These are phyloP conservation scores for Tylopilus sp. DNA, from an alignment of 1,284 basidiomycete species.

Conservation along the genomic window DNA sequence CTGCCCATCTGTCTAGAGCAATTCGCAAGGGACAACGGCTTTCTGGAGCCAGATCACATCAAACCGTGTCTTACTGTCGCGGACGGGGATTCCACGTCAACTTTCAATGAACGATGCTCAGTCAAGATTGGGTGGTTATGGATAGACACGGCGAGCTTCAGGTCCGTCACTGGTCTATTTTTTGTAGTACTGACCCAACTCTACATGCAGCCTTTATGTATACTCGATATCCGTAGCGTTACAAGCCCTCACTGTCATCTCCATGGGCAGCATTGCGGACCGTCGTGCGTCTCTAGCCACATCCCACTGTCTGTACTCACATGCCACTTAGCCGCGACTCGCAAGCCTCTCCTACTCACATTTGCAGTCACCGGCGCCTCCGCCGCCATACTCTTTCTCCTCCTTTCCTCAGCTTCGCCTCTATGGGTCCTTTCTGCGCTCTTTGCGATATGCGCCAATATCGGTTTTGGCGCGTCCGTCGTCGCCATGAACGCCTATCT, in stretches of 20 bases:
- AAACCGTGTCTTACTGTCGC: slow-evolving; percentile 55
- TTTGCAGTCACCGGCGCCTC: slow-evolving; percentile 81
- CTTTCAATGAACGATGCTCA: slow-evolving; percentile 65
- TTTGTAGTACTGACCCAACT: slow-evolving; percentile 6
- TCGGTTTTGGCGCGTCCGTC: slow-evolving; percentile 84
- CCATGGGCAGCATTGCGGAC: slow-evolving; percentile 90
- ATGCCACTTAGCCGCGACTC: slow-evolving; percentile 68
- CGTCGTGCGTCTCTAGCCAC: slow-evolving; percentile 67
- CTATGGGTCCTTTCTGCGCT: slow-evolving; percentile 74
- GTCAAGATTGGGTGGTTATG: slow-evolving; percentile 82
- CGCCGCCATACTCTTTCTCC: slow-evolving; percentile 76
- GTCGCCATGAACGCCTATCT: slow-evolving; percentile 94
- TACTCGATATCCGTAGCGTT: slow-evolving; percentile 88
- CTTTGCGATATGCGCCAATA: slow-evolving; percentile 80
- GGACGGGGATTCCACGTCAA: slow-evolving; percentile 25
- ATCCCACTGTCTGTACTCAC: slow-evolving; percentile 8
- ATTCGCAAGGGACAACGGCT: slow-evolving; percentile 86
- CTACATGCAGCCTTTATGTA: slow-evolving; percentile 77
- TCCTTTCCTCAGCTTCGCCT: slow-evolving; percentile 74
- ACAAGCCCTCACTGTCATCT: slow-evolving; percentile 91
- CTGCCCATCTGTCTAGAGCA: slow-evolving; percentile 86
- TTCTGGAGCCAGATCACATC: slow-evolving; percentile 70
- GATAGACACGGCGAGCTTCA: slow-evolving; percentile 91
- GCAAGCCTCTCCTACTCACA: slow-evolving; percentile 80
- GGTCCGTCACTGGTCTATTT: slow-evolving; percentile 56